Base-by-base conservation (phyloP, 805 yeast species). In the Blastobotrys muscicola region DNA sequence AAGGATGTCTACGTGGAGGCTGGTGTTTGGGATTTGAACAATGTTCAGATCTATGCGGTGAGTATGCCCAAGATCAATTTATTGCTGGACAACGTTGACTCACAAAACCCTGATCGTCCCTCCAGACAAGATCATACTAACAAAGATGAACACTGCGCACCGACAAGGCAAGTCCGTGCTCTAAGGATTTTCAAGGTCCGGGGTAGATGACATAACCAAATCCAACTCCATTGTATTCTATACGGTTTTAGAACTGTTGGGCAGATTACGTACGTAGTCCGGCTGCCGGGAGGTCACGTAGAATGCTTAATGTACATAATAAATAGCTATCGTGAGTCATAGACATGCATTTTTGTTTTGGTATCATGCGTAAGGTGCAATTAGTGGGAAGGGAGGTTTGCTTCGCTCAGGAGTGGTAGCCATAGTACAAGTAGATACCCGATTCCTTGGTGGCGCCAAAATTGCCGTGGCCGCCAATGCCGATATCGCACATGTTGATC, bases 11-110 rank as follows among this genome's bases (percentile, higher is more conserved):
- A 78, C 60, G 73, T 74, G 51, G 69, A 68, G 51, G 68, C 69
- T 31, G 89, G 86, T 1, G 72, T 85, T 47, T 85, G 94, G 94
- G 94, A 85, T 58, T 57, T 82, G 47, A 75, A 75, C 33, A 71
- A 69, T 43, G 80, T 74, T 13, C 55, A 78, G 50, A 74, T 81
- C 33, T 71, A 74, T 55, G 86, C 86, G 36, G 64, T 38, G 15
- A 38, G 40, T 38, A 4, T 20, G 6, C 6, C 6, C 26, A 20
- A 20, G n/a, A n/a, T n/a, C n/a, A n/a, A n/a, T n/a, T n/a, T n/a
- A n/a, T n/a, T n/a, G n/a, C n/a, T n/a, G n/a, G n/a, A n/a, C n/a
- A n/a, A n/a, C n/a, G n/a, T n/a, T n/a, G n/a, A n/a, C n/a, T n/a
- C n/a, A n/a, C n/a, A n/a, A n/a, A n/a, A n/a, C n/a, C n/a, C n/a